These are phyloP conservation scores for Lophium mytilinum DNA, from an alignment of 495 filamentous ascomycete species.

Conservation along the genomic window DNA sequence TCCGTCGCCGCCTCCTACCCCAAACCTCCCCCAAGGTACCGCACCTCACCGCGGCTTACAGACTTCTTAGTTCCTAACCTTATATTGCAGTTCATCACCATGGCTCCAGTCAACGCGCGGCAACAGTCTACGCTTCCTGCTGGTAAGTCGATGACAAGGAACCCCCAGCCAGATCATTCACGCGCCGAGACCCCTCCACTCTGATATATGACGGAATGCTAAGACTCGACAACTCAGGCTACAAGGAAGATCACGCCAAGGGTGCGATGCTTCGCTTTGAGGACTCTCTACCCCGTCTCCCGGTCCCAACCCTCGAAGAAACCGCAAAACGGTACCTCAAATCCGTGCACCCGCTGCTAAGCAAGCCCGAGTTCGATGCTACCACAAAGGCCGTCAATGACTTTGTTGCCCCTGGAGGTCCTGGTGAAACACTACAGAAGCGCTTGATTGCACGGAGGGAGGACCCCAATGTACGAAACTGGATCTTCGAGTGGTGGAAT, in stretches of 20 bases:
- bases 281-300: slow-evolving; percentile 84
- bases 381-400: slow-evolving; percentile 77
- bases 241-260: slow-evolving; percentile 85
- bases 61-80: background rate
- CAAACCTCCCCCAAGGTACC: slow-evolving; percentile 16
- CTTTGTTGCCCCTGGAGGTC: slow-evolving; percentile 72
- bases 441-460: slow-evolving; percentile 73
- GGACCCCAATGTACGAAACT: slow-evolving; percentile 81
- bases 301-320: slow-evolving; percentile 90
- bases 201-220: no score
- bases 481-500: slow-evolving; percentile 98
- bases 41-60: background rate
- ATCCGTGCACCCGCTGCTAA: slow-evolving; percentile 77
- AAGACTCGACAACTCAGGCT: slow-evolving; percentile 46
- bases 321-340: slow-evolving; percentile 87
- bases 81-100: slow-evolving; percentile 31
- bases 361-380: slow-evolving; percentile 58
- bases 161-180: no score
- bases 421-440: slow-evolving; percentile 81
- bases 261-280: slow-evolving; percentile 93
- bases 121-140: slow-evolving; percentile 52
- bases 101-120: slow-evolving; percentile 45
- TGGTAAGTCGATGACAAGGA: slow-evolving; percentile 32
- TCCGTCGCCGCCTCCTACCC: slow-evolving; percentile 5
- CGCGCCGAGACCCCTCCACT: no score